Evolutionary conservation across 192 early-diverging fungal genomes (phyloP).

Genomic region (Rhizophagus prolifer): DNA sequence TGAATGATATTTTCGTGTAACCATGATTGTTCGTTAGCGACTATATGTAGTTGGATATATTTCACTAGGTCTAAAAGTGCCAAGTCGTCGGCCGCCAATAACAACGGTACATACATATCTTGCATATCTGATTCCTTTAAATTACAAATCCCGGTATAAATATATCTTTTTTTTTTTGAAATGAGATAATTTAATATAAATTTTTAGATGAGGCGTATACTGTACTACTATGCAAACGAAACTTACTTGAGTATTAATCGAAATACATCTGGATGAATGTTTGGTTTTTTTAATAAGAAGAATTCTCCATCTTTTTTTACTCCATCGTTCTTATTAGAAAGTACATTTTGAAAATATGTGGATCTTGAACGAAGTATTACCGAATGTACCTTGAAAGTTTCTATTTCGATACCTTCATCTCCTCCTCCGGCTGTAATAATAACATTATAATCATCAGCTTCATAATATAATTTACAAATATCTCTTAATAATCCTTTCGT

Average conservation of each 20-base stretch:
- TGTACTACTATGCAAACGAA: too few species aligned
- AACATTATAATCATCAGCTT: background rate
- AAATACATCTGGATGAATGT: background rate
- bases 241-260: background rate
- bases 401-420: background rate
- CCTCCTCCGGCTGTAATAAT: background rate
- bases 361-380: background rate
- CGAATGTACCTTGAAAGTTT: background rate
- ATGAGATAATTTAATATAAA: too few species aligned
- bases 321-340: background rate
- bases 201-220: too few species aligned
- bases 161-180: background rate
- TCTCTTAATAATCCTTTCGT: background rate
- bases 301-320: background rate
- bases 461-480: background rate
- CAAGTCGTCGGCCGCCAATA: background rate
- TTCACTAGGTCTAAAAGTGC: background rate
- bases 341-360: background rate
- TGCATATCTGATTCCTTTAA: background rate
- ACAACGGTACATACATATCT: background rate
- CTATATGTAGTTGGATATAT: background rate
- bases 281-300: background rate
- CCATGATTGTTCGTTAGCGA: background rate
- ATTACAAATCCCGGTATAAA: background rate
- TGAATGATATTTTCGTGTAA: background rate